Percentiles rank a stretch among this genome's conserved stretches.
Conservation (phyloP, 2,329 filamentous ascomycete genomes). For the Beauveria australis region DNA sequence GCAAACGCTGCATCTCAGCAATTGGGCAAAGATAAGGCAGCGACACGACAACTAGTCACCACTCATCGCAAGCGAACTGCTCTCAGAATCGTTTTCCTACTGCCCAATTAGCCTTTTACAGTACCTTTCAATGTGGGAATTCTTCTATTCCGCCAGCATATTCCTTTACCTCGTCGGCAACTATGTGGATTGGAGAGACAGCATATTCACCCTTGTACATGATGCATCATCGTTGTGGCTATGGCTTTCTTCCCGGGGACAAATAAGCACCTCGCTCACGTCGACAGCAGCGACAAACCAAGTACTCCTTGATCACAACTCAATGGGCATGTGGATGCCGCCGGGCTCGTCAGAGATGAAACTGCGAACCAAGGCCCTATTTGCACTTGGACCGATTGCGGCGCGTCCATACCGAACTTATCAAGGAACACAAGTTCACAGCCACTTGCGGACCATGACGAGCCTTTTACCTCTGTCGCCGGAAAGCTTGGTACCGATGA, state of each 20-base stretch:
- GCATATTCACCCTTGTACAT: background rate
- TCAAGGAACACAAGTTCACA: slow-evolving; percentile 2
- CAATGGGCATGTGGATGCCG: background rate
- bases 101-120: background rate
- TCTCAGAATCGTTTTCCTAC: background rate
- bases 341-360: slow-evolving; percentile 4
- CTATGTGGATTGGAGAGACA: slow-evolving; percentile 10
- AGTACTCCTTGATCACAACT: background rate
- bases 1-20: background rate
- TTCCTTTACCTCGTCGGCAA: slow-evolving; percentile 7
- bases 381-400: background rate
- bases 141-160: slow-evolving; percentile 2
- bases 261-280: background rate
- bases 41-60: background rate
- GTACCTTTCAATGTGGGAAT: background rate
- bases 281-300: background rate
- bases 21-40: slow-evolving; percentile 1
- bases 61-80: background rate
- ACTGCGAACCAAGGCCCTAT: slow-evolving; percentile 3
- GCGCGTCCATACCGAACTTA: slow-evolving; percentile 5
- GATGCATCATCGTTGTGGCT: slow-evolving; percentile 2
- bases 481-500: background rate
- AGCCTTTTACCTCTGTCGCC: background rate
- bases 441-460: background rate
- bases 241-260: background rate